Evolutionary conservation across 2,329 filamentous ascomycete species (phyloP).

Genomic region (Apiospora kogelbergensis): DNA sequence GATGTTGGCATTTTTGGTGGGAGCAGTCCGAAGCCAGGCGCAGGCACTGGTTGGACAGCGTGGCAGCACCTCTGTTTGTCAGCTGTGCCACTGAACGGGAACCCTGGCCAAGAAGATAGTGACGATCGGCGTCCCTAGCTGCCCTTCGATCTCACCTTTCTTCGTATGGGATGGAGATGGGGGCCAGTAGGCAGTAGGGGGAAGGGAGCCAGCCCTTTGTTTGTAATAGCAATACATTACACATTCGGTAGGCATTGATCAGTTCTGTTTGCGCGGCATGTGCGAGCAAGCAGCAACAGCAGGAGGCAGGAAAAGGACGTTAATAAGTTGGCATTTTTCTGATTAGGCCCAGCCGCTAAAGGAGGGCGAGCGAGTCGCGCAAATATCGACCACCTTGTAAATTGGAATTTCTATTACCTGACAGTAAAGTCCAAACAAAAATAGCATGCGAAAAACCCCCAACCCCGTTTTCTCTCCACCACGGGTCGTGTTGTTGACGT

Average conservation of each 20-base stretch:
- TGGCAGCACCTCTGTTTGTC: not conserved
- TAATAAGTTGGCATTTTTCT: not conserved
- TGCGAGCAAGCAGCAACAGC: not conserved
- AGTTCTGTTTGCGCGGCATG: not conserved
- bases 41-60: not conserved
- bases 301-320: not conserved
- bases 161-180: not conserved
- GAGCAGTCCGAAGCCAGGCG: not conserved
- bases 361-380: conserved; percentile 2
- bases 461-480: not conserved
- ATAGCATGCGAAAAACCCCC: not conserved
- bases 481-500: conserved; percentile 1
- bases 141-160: not conserved
- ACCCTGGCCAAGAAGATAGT: not conserved
- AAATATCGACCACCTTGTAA: not conserved
- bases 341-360: conserved; percentile 2
- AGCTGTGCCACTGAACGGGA: not conserved
- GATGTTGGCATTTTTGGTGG: not conserved
- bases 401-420: not conserved
- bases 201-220: not conserved
- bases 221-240: not conserved
- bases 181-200: not conserved
- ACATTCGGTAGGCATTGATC: not conserved
- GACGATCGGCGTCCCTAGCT: conserved; percentile 1
- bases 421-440: not conserved